Percentiles rank a stretch among this genome's conserved stretches.
Conservation (phyloP, 192 early-diverging fungal genomes). For the Backusella circina region DNA sequence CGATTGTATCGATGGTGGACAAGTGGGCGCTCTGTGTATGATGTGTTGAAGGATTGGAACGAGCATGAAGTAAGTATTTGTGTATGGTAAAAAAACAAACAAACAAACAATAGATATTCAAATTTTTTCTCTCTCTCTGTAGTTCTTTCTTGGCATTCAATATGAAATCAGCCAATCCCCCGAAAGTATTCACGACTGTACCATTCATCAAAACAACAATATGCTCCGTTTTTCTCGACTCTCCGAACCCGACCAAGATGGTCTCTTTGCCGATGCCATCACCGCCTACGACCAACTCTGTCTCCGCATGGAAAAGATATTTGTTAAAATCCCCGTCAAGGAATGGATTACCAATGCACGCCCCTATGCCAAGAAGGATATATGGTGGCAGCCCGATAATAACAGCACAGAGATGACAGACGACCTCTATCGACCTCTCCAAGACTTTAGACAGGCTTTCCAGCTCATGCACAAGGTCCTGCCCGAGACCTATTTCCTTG, state of each 20-base stretch:
- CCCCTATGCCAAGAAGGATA: slow-evolving; percentile 40
- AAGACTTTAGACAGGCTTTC: slow-evolving; percentile 36
- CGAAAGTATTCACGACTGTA: background rate
- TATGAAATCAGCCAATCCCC: slow-evolving; percentile 33
- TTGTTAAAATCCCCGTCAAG: slow-evolving; percentile 39
- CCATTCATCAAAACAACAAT: background rate
- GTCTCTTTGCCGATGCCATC: slow-evolving; percentile 6
- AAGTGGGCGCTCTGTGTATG: slow-evolving; percentile 40
- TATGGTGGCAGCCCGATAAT: slow-evolving; percentile 40
- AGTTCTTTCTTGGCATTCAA: slow-evolving; percentile 55
- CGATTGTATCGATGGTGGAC: slow-evolving; percentile 51
- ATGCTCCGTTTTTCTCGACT: background rate
- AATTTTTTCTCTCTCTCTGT: background rate
- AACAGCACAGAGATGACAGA: slow-evolving; percentile 37
- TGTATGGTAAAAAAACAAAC: background rate
- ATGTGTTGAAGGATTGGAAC: slow-evolving; percentile 45
- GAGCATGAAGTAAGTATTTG: slow-evolving; percentile 56
- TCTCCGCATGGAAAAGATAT: slow-evolving; percentile 40
- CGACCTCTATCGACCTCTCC: slow-evolving; percentile 46
- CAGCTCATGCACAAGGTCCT: slow-evolving; percentile 34
- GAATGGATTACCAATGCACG: slow-evolving; percentile 43
- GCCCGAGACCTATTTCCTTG: slow-evolving; percentile 34
- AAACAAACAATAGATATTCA: background rate
- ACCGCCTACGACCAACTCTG: slow-evolving; percentile 27
- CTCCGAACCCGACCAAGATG: background rate